These are phyloP conservation scores for Apodospora peruviana DNA, from an alignment of 495 filamentous ascomycete species.

Conservation along the genomic window DNA sequence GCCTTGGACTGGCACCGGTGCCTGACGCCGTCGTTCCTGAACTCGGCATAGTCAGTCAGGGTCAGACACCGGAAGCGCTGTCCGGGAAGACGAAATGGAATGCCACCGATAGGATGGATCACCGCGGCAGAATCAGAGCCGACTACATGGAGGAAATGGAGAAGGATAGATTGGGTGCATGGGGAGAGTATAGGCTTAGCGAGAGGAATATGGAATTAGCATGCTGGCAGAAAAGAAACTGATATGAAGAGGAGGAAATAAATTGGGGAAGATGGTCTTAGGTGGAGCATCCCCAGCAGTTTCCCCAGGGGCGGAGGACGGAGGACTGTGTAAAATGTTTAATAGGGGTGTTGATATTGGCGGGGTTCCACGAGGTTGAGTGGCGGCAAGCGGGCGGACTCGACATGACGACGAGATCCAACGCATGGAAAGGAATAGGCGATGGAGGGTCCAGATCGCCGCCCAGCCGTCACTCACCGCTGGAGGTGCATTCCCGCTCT, in stretches of 20 bases:
- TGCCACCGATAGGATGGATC: conserved; percentile 28
- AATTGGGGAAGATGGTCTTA: conserved; percentile 19
- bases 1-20: not conserved
- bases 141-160: conserved; percentile 12
- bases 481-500: not conserved
- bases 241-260: conserved; percentile 20
- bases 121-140: conserved; percentile 21
- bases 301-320: conserved; percentile 1
- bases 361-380: not conserved
- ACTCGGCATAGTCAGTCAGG: conserved; percentile 20
- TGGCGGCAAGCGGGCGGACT: not conserved
- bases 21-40: conserved; percentile 6
- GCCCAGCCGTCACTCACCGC: not conserved
- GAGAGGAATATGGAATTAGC: conserved; percentile 20
- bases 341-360: conserved; percentile 1
- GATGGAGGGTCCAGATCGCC: not conserved
- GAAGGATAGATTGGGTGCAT: conserved; percentile 25
- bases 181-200: conserved; percentile 22
- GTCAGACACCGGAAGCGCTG: conserved; percentile 18
- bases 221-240: conserved; percentile 13
- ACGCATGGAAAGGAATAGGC: not conserved
- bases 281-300: conserved; percentile 16
- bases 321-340: no score
- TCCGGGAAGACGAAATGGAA: conserved; percentile 20
- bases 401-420: not conserved